A percentile compares a stretch with the other conserved stretches of the same genome.
Conservation (phyloP, 257 asterid species). For the Solanum clarkiae region DNA sequence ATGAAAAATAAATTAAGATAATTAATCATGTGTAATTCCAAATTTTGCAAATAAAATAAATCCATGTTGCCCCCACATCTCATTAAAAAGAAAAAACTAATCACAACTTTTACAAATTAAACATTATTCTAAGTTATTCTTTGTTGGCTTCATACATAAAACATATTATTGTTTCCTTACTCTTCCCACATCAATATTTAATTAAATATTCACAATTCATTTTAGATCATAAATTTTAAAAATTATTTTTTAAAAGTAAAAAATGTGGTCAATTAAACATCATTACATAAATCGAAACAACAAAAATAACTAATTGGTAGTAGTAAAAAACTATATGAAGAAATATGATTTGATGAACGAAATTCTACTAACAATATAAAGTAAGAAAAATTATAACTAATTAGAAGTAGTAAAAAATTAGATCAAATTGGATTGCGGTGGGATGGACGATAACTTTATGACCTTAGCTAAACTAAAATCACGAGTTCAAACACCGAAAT, state of each 20-base stretch:
- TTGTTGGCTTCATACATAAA: too few relatives aligned
- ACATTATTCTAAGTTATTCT: background rate
- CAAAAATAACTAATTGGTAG: background rate
- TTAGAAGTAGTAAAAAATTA: background rate
- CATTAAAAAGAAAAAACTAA: background rate
- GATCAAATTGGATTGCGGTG: background rate
- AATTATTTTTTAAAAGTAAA: too few relatives aligned
- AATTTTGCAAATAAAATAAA: background rate
- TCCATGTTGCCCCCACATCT: background rate
- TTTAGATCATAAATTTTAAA: background rate
- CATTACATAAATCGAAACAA: background rate
- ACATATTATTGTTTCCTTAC: background rate
- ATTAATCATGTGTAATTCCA: background rate
- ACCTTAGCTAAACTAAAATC: background rate
- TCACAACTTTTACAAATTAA: background rate
- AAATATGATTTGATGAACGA: background rate
- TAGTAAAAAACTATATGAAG: background rate
- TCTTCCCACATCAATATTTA: background rate
- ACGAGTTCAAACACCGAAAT: background rate
- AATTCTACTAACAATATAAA: background rate
- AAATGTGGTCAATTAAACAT: accelerated
- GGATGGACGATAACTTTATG: background rate
- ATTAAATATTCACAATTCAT: background rate
- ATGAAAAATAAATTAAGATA: background rate
- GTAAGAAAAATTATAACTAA: background rate